Percentiles rank a stretch among this genome's conserved stretches.
Evolutionary conservation across 768 basidiomycete species (phyloP).

Genomic region (Amanita subjunquillea): DNA sequence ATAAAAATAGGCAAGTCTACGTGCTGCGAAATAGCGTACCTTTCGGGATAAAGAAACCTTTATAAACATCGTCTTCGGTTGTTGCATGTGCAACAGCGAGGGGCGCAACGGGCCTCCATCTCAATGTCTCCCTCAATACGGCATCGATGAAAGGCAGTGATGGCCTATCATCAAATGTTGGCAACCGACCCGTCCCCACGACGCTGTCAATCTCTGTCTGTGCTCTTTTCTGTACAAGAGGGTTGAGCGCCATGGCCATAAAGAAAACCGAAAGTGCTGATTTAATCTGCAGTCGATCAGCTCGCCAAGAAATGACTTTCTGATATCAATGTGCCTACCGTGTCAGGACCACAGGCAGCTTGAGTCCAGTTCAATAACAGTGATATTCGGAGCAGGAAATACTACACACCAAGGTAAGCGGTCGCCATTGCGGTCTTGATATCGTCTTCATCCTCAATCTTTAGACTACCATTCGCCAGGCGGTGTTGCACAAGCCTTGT

Average conservation of each 20-base stretch:
- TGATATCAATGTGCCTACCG: too few relatives aligned
- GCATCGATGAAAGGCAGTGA: too few relatives aligned
- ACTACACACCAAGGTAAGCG: background rate
- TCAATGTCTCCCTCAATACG: too few relatives aligned
- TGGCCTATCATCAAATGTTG: background rate
- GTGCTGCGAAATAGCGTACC: too few relatives aligned
- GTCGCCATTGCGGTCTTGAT: background rate
- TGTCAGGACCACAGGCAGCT: too few relatives aligned
- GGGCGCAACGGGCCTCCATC: too few relatives aligned
- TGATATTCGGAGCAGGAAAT: background rate
- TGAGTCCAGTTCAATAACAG: too few relatives aligned
- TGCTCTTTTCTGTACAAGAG: background rate
- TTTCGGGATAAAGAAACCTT: too few relatives aligned
- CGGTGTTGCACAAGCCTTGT: background rate
- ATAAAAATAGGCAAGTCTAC: too few relatives aligned
- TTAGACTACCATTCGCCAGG: background rate
- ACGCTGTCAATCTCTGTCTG: background rate
- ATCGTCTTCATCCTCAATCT: background rate
- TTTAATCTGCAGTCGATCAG: background rate
- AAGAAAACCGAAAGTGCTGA: background rate
- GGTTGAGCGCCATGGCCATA: background rate
- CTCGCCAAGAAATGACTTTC: too few relatives aligned
- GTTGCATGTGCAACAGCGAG: too few relatives aligned
- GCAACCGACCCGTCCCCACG: background rate
- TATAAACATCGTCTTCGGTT: too few relatives aligned